phyloP scores from a whole-genome alignment of 1,284 basidiomycete genomes.

The Ganoderma leucocontextum region DNA sequence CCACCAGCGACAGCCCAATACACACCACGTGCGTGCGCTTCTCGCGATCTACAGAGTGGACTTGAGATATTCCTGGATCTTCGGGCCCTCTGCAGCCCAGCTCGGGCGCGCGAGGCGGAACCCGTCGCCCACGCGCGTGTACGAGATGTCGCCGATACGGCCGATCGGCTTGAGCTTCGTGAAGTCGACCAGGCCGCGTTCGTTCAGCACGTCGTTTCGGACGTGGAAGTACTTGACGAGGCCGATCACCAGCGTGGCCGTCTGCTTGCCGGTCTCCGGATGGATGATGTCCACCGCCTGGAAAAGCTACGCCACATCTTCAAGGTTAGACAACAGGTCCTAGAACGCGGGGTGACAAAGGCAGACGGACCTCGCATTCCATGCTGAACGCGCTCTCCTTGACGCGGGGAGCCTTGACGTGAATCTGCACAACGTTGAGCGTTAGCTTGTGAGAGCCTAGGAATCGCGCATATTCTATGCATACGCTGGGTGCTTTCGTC shows the following conservation, averaged over 20 bases:
- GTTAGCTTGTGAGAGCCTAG: not conserved
- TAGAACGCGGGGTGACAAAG: constrained; percentile 2
- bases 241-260: constrained; percentile 70
- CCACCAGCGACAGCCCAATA: not conserved
- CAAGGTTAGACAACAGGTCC: not conserved
- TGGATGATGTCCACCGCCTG: constrained; percentile 63
- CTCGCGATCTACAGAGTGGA: not conserved
- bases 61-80: constrained; percentile 29
- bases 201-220: constrained; percentile 57
- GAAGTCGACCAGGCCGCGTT: constrained; percentile 63
- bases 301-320: constrained; percentile 49
- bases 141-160: constrained; percentile 71
- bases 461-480: constrained; percentile 13
- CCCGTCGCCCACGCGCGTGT: constrained; percentile 59
- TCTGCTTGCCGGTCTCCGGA: constrained; percentile 49
- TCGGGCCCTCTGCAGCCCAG: constrained; percentile 53
- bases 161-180: constrained; percentile 65
- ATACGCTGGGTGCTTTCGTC: constrained; percentile 66
- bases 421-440: constrained; percentile 21
- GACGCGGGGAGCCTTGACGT: constrained; percentile 72
- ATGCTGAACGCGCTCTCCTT: constrained; percentile 77
- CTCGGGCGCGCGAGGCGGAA: constrained; percentile 64
- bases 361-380: constrained; percentile 68
- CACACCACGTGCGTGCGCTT: not conserved
- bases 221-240: constrained; percentile 71